phyloP scores from a whole-genome alignment of 768 basidiomycete genomes.

The Suillus decipiens region DNA sequence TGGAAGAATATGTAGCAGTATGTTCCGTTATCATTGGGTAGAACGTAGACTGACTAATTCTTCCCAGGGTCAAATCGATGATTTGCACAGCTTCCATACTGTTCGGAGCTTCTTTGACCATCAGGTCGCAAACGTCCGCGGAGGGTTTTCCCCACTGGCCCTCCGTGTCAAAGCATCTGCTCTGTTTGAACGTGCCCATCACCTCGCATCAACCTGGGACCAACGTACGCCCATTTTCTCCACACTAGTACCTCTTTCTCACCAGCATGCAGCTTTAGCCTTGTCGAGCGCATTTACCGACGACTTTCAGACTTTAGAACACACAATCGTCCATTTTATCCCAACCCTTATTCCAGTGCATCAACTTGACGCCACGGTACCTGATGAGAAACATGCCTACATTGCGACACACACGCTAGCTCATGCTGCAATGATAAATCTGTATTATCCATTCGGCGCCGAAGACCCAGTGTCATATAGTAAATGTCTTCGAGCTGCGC shows the following conservation, averaged over 20 bases:
- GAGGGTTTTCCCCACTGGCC: slow-evolving; percentile 63
- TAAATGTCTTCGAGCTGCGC: slow-evolving; percentile 67
- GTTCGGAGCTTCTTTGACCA: slow-evolving; percentile 64
- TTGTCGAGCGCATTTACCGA: slow-evolving; percentile 51
- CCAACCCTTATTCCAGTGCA: slow-evolving; percentile 65
- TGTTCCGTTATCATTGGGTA: slow-evolving; percentile 24
- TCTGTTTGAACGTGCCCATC: slow-evolving; percentile 68
- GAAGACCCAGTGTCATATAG: slow-evolving; percentile 63
- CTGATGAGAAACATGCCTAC: slow-evolving; percentile 61
- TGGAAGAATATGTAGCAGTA: slow-evolving; percentile 73
- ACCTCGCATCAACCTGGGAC: slow-evolving; percentile 61
- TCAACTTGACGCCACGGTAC: slow-evolving; percentile 56
- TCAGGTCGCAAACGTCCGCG: slow-evolving; percentile 46
- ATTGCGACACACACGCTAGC: slow-evolving; percentile 65
- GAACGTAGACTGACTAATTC: slow-evolving; percentile 15
- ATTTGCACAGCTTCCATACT: slow-evolving; percentile 55
- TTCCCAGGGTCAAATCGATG: slow-evolving; percentile 57
- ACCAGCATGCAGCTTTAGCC: slow-evolving; percentile 41
- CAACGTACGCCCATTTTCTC: slow-evolving; percentile 42
- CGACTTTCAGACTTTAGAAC: slow-evolving; percentile 62
- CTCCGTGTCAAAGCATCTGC: slow-evolving; percentile 77
- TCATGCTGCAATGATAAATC: slow-evolving; percentile 63
- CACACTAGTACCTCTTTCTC: slow-evolving; percentile 19
- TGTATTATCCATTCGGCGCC: slow-evolving; percentile 62
- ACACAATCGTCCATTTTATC: slow-evolving; percentile 62